phyloP scores from a whole-genome alignment of 345 rosid species.

The Pistacia atlantica region DNA sequence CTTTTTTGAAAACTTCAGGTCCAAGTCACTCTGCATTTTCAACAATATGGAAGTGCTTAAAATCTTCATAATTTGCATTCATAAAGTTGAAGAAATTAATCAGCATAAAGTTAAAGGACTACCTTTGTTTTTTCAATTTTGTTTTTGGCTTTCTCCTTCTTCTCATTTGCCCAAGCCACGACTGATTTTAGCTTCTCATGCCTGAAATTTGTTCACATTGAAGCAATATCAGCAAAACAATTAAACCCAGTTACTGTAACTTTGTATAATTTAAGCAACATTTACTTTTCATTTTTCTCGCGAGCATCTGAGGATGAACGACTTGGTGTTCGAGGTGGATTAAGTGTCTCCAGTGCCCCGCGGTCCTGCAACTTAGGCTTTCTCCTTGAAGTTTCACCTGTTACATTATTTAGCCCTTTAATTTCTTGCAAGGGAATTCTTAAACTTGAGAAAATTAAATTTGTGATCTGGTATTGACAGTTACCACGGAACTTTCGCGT shows the following conservation, averaged over 20 bases:
- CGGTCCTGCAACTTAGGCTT: conserved; percentile 11
- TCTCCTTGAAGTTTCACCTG: conserved; percentile 16
- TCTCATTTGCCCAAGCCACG: conserved; percentile 20
- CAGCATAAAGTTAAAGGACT: not conserved
- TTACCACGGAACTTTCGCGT: conserved; percentile 26
- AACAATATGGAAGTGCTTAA: too few relatives aligned
- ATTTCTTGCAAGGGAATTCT: not conserved
- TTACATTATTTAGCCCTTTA: not conserved
- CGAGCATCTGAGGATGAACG: conserved; percentile 9
- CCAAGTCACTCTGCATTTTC: too few relatives aligned
- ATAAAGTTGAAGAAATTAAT: too few relatives aligned
- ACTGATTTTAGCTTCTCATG: conserved; percentile 22
- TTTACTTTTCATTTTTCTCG: conserved; percentile 21
- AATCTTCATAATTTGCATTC: too few relatives aligned
- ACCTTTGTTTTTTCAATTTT: conserved; percentile 4
- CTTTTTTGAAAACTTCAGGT: too few relatives aligned
- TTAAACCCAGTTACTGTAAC: not conserved
- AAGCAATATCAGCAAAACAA: not conserved
- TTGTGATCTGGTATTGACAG: not conserved
- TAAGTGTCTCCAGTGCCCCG: conserved; percentile 1
- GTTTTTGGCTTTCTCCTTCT: conserved; percentile 5
- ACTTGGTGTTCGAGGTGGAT: conserved; percentile 18
- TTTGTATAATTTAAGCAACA: not conserved
- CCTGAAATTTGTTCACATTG: conserved; percentile 1
- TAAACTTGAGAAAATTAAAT: not conserved